These are phyloP conservation scores for Porphyridium purpureum DNA, from an alignment of 23 red algal species.

Conservation along the genomic window DNA sequence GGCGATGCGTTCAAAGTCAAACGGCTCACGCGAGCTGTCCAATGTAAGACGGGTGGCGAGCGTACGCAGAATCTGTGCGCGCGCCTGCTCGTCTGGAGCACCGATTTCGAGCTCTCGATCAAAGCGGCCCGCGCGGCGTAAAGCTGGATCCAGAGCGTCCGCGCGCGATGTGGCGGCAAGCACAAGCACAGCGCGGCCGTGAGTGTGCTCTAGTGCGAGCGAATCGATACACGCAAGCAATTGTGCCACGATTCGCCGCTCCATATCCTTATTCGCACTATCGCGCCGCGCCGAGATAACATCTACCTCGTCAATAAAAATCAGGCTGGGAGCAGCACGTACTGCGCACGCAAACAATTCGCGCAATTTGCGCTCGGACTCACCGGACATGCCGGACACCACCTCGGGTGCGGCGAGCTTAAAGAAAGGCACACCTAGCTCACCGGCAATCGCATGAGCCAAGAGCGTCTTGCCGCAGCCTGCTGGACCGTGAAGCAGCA, in stretches of 20 bases:
- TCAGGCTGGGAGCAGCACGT: constrained; percentile 35
- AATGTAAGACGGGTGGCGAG: constrained; percentile 22
- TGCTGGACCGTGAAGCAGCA: constrained; percentile 81
- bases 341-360: constrained; percentile 48
- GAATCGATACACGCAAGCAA: constrained; percentile 71
- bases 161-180: constrained; percentile 79
- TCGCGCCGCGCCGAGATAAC: constrained; percentile 50
- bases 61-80: constrained; percentile 44
- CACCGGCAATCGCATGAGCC: constrained; percentile 74
- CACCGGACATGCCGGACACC: constrained; percentile 72
- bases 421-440: constrained; percentile 73
- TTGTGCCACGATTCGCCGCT: constrained; percentile 54
- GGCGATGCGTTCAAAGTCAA: constrained; percentile 24
- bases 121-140: constrained; percentile 83
- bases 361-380: constrained; percentile 54
- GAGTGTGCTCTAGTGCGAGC: constrained; percentile 12
- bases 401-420: constrained; percentile 61
- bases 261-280: constrained; percentile 64
- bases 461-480: constrained; percentile 92
- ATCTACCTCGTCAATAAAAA: constrained; percentile 98
- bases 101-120: constrained; percentile 88
- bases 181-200: constrained; percentile 28
- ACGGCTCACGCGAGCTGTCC: constrained; percentile 1
- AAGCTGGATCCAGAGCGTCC: constrained; percentile 77
- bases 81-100: constrained; percentile 52